Evolutionary conservation across 2,329 filamentous ascomycete species (phyloP).

Genomic region (Simplicillium sp.): DNA sequence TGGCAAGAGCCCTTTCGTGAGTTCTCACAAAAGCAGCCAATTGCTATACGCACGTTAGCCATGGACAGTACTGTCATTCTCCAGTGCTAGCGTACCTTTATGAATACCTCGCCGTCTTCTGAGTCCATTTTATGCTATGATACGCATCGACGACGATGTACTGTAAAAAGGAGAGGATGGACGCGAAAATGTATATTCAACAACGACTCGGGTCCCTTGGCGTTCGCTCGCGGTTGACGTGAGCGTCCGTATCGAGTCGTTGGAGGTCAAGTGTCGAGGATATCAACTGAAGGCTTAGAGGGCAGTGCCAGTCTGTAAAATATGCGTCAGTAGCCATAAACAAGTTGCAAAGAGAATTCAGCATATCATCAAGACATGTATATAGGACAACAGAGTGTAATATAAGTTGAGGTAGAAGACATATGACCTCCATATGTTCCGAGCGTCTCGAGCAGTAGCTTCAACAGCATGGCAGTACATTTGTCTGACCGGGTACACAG

Average conservation of each 20-base stretch:
- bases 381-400: no score
- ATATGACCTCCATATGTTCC: no score
- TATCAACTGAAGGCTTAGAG: conserved; percentile 6
- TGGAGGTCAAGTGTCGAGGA: not conserved
- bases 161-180: no score
- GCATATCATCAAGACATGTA: no score
- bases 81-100: conserved; percentile 53
- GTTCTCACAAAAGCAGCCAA: conserved; percentile 92
- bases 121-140: conserved; percentile 61
- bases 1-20: conserved; percentile 93
- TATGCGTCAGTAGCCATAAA: conserved; percentile 1
- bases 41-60: conserved; percentile 54
- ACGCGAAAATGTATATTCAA: no score
- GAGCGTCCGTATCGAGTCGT: not conserved
- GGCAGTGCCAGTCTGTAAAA: conserved; percentile 3
- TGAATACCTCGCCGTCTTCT: conserved; percentile 82
- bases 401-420: no score
- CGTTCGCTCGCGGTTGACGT: no score
- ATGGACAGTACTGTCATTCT: conserved; percentile 5
- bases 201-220: no score
- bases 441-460: no score
- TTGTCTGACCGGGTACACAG: no score
- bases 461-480: no score
- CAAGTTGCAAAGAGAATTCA: no score
- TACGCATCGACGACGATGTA: conserved; percentile 17